Conservation (phyloP, 148 eudicot genomes). For the Camellia japonica region DNA sequence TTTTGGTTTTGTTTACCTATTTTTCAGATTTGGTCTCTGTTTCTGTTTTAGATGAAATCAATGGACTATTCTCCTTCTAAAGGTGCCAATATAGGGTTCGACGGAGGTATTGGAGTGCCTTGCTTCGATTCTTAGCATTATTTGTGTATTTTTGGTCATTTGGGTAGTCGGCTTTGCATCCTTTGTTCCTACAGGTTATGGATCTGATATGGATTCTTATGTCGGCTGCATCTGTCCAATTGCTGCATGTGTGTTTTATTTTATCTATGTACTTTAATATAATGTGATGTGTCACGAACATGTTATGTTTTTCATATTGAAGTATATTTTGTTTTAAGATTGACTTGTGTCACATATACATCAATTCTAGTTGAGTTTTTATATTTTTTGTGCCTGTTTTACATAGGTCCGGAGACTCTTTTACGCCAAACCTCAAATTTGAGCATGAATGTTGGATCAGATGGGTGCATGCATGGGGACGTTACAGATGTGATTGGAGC, state of each 20-base stretch:
- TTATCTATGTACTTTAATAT: not conserved
- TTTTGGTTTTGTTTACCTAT: too few relatives aligned
- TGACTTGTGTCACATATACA: not conserved
- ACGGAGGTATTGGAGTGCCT: too few relatives aligned
- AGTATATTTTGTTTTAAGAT: not conserved
- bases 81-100: too few relatives aligned
- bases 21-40: too few relatives aligned
- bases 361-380: not conserved
- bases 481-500: slow-evolving; percentile 73
- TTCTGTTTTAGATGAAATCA: too few relatives aligned
- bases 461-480: slow-evolving; percentile 58
- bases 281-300: not conserved
- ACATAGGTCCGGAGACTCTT: slow-evolving; percentile 71
- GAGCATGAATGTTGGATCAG: slow-evolving; percentile 33
- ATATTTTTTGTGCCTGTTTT: slow-evolving; percentile 9
- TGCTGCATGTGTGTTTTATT: not conserved
- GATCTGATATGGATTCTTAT: not conserved
- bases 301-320: not conserved
- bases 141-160: not conserved
- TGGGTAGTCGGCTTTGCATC: not conserved
- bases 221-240: not conserved
- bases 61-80: too few relatives aligned
- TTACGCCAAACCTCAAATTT: slow-evolving; percentile 62
- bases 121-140: too few relatives aligned
- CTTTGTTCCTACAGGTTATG: not conserved